Percentiles rank a stretch among this genome's conserved stretches.
phyloP scores from a whole-genome alignment of 306 rosid genomes.

The Dryas alaskensis region DNA sequence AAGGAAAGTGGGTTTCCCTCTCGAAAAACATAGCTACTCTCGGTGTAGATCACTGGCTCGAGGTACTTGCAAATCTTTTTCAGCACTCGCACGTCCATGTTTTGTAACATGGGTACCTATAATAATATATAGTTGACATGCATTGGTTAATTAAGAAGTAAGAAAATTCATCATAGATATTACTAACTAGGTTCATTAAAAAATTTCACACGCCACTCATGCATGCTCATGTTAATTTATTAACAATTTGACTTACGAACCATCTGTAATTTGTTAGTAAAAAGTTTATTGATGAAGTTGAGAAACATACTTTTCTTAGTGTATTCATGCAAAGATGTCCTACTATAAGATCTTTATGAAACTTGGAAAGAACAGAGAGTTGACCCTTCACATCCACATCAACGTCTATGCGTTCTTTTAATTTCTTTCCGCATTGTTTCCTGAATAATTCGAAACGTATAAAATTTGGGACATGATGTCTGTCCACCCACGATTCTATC shows the following conservation, averaged over 20 bases:
- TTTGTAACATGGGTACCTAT: too few relatives aligned
- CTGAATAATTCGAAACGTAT: background rate
- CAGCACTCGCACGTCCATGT: too few relatives aligned
- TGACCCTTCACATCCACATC: conserved; percentile 18
- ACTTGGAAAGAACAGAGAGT: background rate
- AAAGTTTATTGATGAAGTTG: background rate
- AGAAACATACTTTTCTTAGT: background rate
- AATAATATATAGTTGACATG: too few relatives aligned
- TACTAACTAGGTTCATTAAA: too few relatives aligned
- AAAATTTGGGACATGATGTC: conserved; percentile 14
- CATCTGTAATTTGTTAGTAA: too few relatives aligned
- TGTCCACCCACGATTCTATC: conserved; percentile 7
- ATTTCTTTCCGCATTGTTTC: background rate
- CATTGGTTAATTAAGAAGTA: background rate
- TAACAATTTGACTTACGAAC: too few relatives aligned
- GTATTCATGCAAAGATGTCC: background rate
- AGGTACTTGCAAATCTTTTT: too few relatives aligned
- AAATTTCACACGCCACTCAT: too few relatives aligned
- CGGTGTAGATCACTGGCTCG: background rate
- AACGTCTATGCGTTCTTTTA: background rate
- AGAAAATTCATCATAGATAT: too few relatives aligned
- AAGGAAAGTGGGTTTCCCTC: background rate
- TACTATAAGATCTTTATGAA: too few relatives aligned
- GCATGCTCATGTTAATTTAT: too few relatives aligned
- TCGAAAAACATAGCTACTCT: background rate